Evolutionary conservation across 1,284 basidiomycete genomes (phyloP), one percentile per base, ranked within the genome.

Genomic region (Cystobasidiaceae sp.): DNA sequence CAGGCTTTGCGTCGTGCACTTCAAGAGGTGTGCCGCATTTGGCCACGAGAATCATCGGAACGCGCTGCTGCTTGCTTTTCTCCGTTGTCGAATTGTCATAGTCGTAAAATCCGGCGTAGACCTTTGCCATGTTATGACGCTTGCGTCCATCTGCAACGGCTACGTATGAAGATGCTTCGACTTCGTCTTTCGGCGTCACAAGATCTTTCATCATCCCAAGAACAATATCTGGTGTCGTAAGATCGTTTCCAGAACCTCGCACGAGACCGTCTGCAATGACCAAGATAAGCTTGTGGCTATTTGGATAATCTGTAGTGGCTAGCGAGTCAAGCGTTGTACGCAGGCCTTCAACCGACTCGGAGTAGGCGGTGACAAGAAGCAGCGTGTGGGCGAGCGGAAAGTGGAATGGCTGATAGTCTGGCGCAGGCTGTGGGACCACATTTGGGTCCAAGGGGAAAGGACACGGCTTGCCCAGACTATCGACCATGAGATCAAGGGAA

Each of bases 141-240:
- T 97, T 98, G 81, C 97, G 91, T 32, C 96, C 96, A 77, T 98
- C 93, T 25, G 96, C 96, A 73, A 98, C 97, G 67, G 96, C 93
- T 49, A 97, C 92, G 75, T 98, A 99, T 54, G 93, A 96, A 74
- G 96, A 89, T 7, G 93, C 81, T 76, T 97, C 91, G 52, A 97
- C 92, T 67, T 97, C 90, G 33, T 87, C 81, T 0, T 86, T 83
- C 0, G 85, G 80, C n/a, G 91, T 82, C 67, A 97, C 80, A 62
- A 97, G 84, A 48, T 98, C 93, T 79, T 89, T 93, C 96, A 99
- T 97, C 96, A 98, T 98, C 51, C 84, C 80, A 71, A 99, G 78
- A 74, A 88, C 88, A 72, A 99, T 97, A 73, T 98, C 93, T 17
- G 96, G 94, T 0, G 93, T 97, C 62, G 88, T 87, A 76, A 90